Conservation (phyloP, 2,329 filamentous ascomycete genomes). For the Claviceps spartinae region DNA sequence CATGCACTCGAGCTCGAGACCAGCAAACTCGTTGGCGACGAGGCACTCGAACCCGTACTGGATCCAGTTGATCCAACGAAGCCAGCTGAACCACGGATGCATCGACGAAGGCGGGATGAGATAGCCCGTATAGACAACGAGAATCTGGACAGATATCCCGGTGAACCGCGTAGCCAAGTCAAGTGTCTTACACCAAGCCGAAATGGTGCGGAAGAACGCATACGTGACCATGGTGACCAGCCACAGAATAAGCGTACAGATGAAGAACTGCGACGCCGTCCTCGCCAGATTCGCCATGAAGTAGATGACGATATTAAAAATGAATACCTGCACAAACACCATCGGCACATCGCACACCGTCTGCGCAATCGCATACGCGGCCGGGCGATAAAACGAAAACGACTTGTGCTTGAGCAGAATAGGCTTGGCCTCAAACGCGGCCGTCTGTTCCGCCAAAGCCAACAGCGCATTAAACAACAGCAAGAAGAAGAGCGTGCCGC, state of each 20-base stretch:
- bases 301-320: slow-evolving; percentile 62
- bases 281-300: slow-evolving; percentile 62
- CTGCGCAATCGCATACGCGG: slow-evolving; percentile 42
- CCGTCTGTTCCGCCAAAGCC: slow-evolving; percentile 60
- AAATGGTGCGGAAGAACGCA: slow-evolving; percentile 45
- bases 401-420: slow-evolving; percentile 59
- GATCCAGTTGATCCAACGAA: slow-evolving; percentile 52
- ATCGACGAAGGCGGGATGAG: slow-evolving; percentile 44
- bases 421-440: slow-evolving; percentile 47
- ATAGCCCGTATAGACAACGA: slow-evolving; percentile 57
- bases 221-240: slow-evolving; percentile 43
- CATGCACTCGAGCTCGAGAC: slow-evolving; percentile 43
- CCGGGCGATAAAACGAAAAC: slow-evolving; percentile 53
- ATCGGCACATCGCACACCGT: slow-evolving; percentile 45
- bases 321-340: slow-evolving; percentile 49
- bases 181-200: slow-evolving; percentile 43
- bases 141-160: slow-evolving; percentile 43
- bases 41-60: slow-evolving; percentile 59
- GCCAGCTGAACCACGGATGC: slow-evolving; percentile 50
- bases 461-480: slow-evolving; percentile 48
- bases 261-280: slow-evolving; percentile 53
- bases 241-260: slow-evolving; percentile 49
- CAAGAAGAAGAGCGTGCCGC: slow-evolving; percentile 35
- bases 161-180: slow-evolving; percentile 49
- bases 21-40: slow-evolving; percentile 49